phyloP scores from a whole-genome alignment of 2,329 filamentous ascomycete species.

The Rutstroemia sydowiana region DNA sequence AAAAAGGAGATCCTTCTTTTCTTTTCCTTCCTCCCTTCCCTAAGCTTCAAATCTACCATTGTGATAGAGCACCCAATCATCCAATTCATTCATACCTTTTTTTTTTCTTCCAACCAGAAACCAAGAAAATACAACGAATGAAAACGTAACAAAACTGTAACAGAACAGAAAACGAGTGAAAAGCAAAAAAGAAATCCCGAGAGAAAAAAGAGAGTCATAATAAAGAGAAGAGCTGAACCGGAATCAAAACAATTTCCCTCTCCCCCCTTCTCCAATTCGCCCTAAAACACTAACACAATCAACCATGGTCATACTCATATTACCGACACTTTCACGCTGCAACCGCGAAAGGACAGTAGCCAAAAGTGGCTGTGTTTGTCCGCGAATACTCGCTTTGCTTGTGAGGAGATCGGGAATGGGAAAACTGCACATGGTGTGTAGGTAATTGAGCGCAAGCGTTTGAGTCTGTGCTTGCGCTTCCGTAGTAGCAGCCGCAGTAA shows the following conservation, averaged over 20 bases:
- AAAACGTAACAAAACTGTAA: too few species aligned
- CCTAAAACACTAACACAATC: slow-evolving; percentile 47
- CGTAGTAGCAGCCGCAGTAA: too few species aligned
- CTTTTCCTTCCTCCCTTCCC: too few species aligned
- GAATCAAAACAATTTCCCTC: slow-evolving; percentile 38
- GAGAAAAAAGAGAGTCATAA: not conserved
- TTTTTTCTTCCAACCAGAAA: too few species aligned
- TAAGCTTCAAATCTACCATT: too few species aligned
- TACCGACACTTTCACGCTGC: slow-evolving; percentile 42
- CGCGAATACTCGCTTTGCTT: slow-evolving; percentile 31
- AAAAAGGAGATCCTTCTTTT: too few species aligned
- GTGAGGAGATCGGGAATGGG: slow-evolving; percentile 34
- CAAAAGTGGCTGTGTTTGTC: slow-evolving; percentile 41
- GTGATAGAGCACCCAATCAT: too few species aligned
- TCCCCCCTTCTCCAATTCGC: slow-evolving; percentile 41
- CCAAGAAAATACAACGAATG: too few species aligned
- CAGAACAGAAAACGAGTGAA: not conserved
- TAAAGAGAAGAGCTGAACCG: not conserved
- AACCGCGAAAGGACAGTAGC: slow-evolving; percentile 40
- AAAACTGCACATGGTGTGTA: slow-evolving; percentile 35
- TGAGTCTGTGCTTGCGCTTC: slow-evolving; percentile 5
- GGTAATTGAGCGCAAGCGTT: slow-evolving; percentile 28
- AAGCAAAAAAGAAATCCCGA: not conserved
- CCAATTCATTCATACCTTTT: too few species aligned
- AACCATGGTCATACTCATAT: slow-evolving; percentile 42